Base-by-base conservation (phyloP, 345 rosid species). In the Limnanthes douglasii region DNA sequence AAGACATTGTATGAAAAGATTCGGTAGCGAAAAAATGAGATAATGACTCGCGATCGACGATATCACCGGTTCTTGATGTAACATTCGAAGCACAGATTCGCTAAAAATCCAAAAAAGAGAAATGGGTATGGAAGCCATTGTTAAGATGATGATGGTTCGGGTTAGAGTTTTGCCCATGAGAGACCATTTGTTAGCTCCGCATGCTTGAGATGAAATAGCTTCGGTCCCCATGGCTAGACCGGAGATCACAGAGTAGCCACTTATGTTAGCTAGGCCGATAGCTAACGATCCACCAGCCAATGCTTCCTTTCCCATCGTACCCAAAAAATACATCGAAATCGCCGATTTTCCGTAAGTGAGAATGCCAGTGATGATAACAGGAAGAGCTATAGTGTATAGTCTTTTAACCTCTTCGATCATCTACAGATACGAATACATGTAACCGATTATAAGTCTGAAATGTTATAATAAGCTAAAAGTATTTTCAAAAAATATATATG, bases 201-300 rank as follows among this genome's bases (percentile, higher is more conserved):
- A 56, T 16, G 83, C 78, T 60, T 70, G 83, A 37, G 74, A 64
- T n/a, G 65, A 49, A 19, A 74, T 61, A 19, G 78, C 51, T 41
- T 74, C 75, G 69, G 61, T 74, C 73, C 76, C 34, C n/a, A n/a
- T n/a, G n/a, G n/a, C n/a, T n/a, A n/a, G n/a, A n/a, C n/a, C n/a
- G n/a, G n/a, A n/a, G n/a, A n/a, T n/a, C n/a, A n/a, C n/a, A n/a
- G n/a, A n/a, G n/a, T n/a, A n/a, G n/a, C n/a, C n/a, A n/a, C n/a
- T n/a, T n/a, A n/a, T n/a, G n/a, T n/a, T n/a, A n/a, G n/a, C n/a
- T n/a, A n/a, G n/a, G n/a, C n/a, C n/a, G n/a, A n/a, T n/a, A n/a
- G n/a, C n/a, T n/a, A n/a, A n/a, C n/a, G n/a, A n/a, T n/a, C n/a
- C n/a, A n/a, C 73, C 76, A 3, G 76, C 76, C 14, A 73, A 29